phyloP scores from a whole-genome alignment of 2,329 filamentous ascomycete species.

The Aspergillus sp. region DNA sequence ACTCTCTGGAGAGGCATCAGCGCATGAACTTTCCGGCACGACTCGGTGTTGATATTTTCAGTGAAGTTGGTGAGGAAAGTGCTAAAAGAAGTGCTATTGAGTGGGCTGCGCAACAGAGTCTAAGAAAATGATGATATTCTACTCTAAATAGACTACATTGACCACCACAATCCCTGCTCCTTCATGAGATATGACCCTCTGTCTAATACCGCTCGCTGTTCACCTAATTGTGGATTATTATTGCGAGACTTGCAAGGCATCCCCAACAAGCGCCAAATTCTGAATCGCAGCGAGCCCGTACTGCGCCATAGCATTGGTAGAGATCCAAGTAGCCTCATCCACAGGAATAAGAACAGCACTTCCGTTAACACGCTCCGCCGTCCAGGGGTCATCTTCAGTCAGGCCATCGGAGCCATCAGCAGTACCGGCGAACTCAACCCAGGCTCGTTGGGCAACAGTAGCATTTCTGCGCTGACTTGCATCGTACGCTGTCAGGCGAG shows the following conservation, averaged over 20 bases:
- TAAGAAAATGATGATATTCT: too few species aligned
- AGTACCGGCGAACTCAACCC: constrained; percentile 49
- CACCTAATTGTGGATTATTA: neutral
- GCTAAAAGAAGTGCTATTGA: neutral
- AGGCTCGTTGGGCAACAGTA: constrained; percentile 51
- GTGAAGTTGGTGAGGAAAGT: neutral
- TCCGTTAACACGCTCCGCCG: constrained; percentile 32
- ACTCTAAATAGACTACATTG: too few species aligned
- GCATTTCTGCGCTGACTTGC: constrained; percentile 45
- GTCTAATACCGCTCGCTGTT: too few species aligned
- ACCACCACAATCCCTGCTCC: too few species aligned
- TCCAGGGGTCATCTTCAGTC: constrained; percentile 24
- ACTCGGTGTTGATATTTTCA: neutral
- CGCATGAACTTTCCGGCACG: neutral
- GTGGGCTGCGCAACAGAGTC: too few species aligned
- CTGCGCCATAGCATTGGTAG: constrained; percentile 56
- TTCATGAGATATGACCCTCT: too few species aligned
- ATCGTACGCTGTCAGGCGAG: constrained; percentile 56
- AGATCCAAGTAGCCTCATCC: constrained; percentile 57
- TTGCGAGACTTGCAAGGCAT: neutral
- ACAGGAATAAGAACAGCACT: constrained; percentile 47
- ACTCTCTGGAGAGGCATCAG: neutral
- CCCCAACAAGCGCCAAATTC: constrained; percentile 37
- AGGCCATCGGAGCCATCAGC: constrained; percentile 15
- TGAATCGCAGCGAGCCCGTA: constrained; percentile 59